Percentiles rank a stretch among this genome's conserved stretches.
These are phyloP conservation scores for Chrysosporium keratinophilum DNA, from an alignment of 2,329 filamentous ascomycete species.

Conservation along the genomic window DNA sequence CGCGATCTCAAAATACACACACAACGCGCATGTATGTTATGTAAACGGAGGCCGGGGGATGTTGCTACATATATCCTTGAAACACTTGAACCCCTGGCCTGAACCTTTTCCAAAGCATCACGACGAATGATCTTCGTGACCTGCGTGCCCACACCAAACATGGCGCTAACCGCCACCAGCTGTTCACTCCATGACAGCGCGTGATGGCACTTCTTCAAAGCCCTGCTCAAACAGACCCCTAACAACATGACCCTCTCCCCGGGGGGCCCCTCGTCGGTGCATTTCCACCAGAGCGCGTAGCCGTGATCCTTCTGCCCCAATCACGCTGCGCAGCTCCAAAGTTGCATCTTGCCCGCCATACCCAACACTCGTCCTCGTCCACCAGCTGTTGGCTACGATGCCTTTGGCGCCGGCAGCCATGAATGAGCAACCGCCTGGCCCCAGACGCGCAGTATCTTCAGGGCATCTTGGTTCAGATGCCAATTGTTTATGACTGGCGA, in stretches of 20 bases:
- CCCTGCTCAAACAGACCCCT: conserved; percentile 3
- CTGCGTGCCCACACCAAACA: neutral
- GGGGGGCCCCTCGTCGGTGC: neutral
- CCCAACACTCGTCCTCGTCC: neutral
- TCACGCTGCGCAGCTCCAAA: neutral
- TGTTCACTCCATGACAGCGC: neutral
- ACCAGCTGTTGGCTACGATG: neutral
- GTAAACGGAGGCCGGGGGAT: neutral
- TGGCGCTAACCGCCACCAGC: conserved; percentile 1
- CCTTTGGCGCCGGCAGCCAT: neutral
- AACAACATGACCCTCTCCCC: neutral
- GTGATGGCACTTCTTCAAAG: conserved; percentile 7
- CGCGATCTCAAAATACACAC: neutral
- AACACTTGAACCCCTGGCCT: neutral
- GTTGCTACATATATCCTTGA: neutral
- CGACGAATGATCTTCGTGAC: conserved; percentile 5
- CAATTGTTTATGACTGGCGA: conserved; percentile 1
- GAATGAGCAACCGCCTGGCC: conserved; percentile 10
- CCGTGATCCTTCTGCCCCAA: conserved; percentile 3
- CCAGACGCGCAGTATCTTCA: neutral
- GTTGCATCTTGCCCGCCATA: neutral
- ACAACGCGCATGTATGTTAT: neutral
- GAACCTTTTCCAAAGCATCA: neutral
- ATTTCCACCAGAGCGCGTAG: conserved; percentile 2
- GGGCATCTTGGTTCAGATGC: conserved; percentile 1